Evolutionary conservation across 306 rosid species (phyloP), one percentile per base, ranked within the genome.

Genomic region (Lagenaria siceraria): DNA sequence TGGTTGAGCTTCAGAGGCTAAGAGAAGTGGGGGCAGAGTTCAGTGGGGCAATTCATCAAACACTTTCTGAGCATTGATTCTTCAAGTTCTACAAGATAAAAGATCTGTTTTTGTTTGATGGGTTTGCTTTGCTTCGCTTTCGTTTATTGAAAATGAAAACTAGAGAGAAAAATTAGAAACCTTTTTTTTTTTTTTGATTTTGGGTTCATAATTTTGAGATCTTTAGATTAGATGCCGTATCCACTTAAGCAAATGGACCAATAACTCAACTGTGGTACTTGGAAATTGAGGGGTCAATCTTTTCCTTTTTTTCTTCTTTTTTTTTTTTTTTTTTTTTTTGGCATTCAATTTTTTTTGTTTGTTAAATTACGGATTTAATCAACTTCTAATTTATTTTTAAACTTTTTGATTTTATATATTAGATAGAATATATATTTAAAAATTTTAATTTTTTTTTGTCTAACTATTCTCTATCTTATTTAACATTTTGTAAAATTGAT

Each of bases 41-140:
- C 5, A 46, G 52, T 46, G 52, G 52, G 52, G 52, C 65, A 42
- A 80, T 74, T 48, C 77, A 79, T 48, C 82, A 73, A 82, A 89
- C 89, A 87, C 81, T 76, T 75, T 87, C 85, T 81, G 81, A 77
- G 88, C 77, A 87, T 82, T 85, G 87, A 85, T 88, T 90, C 89
- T 82, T 12, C 55, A 9, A 2, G 10, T 25, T 56, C 61, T 18
- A 19, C 18, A 24, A 48, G 76, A 53, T 49, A 78, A 66, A 40
- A 66, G n/a, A 66, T 66, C 52, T 21, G 19, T 1, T 5, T 36
- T 36, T 65, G 25, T 17, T 9, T 36, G 15, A 65, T 36, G 48
- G 71, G 25, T 27, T n/a, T 56, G 14, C 6, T 58, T 12, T 63
- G 71, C 6, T 58, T 12, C 33, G 71, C 8, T 63, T 63, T 64